Base-by-base conservation (phyloP, 306 rosid species). In the Arachis stenosperma region DNA sequence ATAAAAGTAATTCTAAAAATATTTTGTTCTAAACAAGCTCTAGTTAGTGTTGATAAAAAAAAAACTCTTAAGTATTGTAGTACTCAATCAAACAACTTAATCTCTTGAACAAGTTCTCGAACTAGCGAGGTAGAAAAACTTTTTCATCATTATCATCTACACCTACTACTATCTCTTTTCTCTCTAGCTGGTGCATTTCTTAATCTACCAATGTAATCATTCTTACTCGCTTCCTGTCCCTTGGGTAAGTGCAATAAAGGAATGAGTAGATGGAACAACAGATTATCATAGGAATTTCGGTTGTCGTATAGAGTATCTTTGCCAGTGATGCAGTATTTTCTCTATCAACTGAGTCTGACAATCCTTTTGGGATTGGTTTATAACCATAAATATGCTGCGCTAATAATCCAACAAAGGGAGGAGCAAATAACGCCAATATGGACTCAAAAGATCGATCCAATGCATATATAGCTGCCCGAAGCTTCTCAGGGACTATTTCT, bases 401-500 rank as follows among this genome's bases (percentile, higher is more conserved):
- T 81, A 93, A 75, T 55, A 93, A n/a, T 42, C 97, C 98, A 30
- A 90, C 97, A 7, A 90, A 8, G 7, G 92, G 88, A 13, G 98
- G 97, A 76, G 97, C 98, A 60, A 93, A 93, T 5, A 97, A 93
- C 1, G 92, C 57, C 55, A 93, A 61, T 41, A 93, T 78, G 29
- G 91, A 59, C 80, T 90, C 97, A 6, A 90, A 86, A 44, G 90
- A 90, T 77, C 81, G 78, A 77, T 93, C 98, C 81, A 93, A 67
- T 10, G 98, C 97, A 64, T 90, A 90, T 71, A 93, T 83, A 71
- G 86, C 81, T 0, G 97, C 88, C 2, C 98, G 87, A 1, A 93
- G 90, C 81, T 75, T 90, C 85, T 93, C 90, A 27, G 93, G 93
- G 30, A 93, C 96, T 73, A 90, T 90, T 84, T 93, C 97, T 81